Conservation (phyloP, 75 land plant genomes). For the Pinus albicaulis region DNA sequence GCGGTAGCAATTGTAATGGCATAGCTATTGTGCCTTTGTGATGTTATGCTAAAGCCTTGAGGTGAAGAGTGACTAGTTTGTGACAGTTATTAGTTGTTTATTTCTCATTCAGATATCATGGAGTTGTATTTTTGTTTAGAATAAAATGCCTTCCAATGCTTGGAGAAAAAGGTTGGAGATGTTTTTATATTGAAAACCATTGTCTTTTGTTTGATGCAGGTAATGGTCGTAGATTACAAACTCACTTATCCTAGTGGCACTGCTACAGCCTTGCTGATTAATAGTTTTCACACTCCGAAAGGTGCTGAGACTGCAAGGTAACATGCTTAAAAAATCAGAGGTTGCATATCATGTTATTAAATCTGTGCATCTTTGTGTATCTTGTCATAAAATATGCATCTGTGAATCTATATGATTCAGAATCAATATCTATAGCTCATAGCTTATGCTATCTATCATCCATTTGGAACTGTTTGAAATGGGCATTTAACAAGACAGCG, state of each 20-base stretch:
- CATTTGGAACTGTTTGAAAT: neutral
- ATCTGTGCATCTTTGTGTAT: neutral
- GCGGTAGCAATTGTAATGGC: no score
- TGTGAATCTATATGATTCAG: neutral
- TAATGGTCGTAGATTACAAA: conserved; percentile 61
- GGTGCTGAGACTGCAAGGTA: conserved; percentile 64
- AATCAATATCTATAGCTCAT: no score
- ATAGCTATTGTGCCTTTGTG: no score
- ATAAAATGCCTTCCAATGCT: no score
- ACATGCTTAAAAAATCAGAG: neutral
- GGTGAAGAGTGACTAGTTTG: no score
- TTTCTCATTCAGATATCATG: no score
- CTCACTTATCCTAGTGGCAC: conserved; percentile 70
- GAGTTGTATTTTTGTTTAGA: no score
- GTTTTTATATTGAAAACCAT: neutral
- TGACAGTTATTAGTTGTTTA: no score
- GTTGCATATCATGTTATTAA: neutral
- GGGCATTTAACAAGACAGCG: neutral
- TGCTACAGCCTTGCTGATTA: conserved; percentile 54
- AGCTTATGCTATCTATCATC: neutral
- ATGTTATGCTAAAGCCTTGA: no score
- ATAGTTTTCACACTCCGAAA: conserved; percentile 47
- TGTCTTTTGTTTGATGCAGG: conserved; percentile 16
- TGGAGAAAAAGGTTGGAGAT: no score
- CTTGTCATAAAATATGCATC: neutral